Conservation (phyloP, 78 protist genomes). For the Planoprotostelium fungivorum region DNA sequence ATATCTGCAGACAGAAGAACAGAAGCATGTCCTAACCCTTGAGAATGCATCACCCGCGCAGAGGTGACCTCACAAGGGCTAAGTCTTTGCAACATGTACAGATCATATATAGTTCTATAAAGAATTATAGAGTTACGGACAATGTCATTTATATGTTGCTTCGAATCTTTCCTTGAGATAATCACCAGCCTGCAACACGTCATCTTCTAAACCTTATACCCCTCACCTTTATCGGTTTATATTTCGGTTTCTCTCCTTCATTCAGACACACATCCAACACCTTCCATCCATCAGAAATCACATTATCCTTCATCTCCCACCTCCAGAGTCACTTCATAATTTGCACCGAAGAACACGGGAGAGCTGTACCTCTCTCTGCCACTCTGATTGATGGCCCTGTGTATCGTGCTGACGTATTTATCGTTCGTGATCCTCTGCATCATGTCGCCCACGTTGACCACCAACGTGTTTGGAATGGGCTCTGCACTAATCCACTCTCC, state of each 20-base stretch:
- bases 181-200: not conserved
- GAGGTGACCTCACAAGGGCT: no score
- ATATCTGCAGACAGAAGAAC: no score
- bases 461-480: conserved; percentile 5
- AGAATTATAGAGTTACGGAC: no score
- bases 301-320: not conserved
- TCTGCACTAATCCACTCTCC: conserved; percentile 20
- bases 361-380: not conserved
- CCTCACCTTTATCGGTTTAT: not conserved
- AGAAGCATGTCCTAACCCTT: no score
- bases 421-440: conserved; percentile 19
- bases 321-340: not conserved
- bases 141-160: not conserved
- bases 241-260: not conserved
- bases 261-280: not conserved
- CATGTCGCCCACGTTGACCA: conserved; percentile 41
- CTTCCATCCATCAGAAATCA: not conserved
- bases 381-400: conserved; percentile 5
- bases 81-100: no score
- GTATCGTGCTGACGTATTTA: conserved; percentile 5
- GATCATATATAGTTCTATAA: no score
- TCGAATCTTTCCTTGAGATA: not conserved
- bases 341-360: not conserved
- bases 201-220: not conserved
- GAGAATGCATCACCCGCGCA: no score